Evolutionary conservation across 768 basidiomycete species (phyloP).

Genomic region (Punctularia strigosozonata): DNA sequence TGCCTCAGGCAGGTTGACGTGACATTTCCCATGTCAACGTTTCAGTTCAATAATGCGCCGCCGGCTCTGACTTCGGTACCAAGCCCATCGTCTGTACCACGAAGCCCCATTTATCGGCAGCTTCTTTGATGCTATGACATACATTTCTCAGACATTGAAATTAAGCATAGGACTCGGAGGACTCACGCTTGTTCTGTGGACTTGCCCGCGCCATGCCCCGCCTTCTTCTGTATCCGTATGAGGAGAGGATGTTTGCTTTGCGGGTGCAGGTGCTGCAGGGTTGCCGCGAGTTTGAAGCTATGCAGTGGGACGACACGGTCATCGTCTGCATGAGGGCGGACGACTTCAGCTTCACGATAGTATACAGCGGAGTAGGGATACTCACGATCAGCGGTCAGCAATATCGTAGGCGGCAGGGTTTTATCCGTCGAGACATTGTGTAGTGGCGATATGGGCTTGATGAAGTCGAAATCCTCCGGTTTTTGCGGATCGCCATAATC

Average conservation of each 20-base stretch:
- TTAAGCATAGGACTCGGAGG: neutral
- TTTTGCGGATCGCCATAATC: conserved; percentile 73
- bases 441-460: conserved; percentile 66
- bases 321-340: conserved; percentile 39
- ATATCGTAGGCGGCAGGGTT: conserved; percentile 53
- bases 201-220: conserved; percentile 75
- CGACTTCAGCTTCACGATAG: conserved; percentile 1
- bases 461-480: conserved; percentile 76
- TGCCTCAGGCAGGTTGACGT: too few relatives aligned
- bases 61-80: too few relatives aligned
- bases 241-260: conserved; percentile 65
- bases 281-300: conserved; percentile 74
- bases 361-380: conserved; percentile 6
- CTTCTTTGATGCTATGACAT: conserved; percentile 65
- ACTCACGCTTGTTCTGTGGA: conserved; percentile 54
- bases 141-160: neutral
- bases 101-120: conserved; percentile 70
- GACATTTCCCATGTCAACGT: too few relatives aligned
- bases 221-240: conserved; percentile 67
- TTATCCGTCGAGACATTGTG: conserved; percentile 62
- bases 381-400: conserved; percentile 79
- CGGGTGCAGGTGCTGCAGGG: conserved; percentile 54
- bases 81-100: conserved; percentile 55
- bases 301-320: conserved; percentile 83
- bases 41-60: too few relatives aligned